phyloP scores from a whole-genome alignment of 1,284 basidiomycete genomes.

The Ustilago shanxiensis region DNA sequence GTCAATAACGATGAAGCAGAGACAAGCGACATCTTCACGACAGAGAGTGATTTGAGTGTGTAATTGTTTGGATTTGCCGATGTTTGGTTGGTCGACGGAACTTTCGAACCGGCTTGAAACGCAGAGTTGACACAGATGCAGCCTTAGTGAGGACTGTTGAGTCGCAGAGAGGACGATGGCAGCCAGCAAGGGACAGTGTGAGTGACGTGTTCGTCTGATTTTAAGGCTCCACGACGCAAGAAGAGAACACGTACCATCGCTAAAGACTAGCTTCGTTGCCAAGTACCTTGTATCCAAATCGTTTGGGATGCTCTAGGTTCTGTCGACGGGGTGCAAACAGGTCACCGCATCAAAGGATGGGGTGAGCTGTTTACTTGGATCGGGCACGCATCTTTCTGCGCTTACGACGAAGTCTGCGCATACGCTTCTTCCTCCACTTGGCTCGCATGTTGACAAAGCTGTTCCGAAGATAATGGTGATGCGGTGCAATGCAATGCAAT shows the following conservation, averaged over 20 bases:
- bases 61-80: slow-evolving; percentile 36
- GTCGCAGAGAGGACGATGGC: not conserved
- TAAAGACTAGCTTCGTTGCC: slow-evolving; percentile 22
- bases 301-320: slow-evolving; percentile 23
- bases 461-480: slow-evolving; percentile 5
- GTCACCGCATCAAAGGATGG: slow-evolving; percentile 12
- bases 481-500: slow-evolving; percentile 13
- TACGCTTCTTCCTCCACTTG: slow-evolving; percentile 69
- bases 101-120: slow-evolving; percentile 27
- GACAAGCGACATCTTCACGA: slow-evolving; percentile 35
- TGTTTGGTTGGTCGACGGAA: slow-evolving; percentile 24
- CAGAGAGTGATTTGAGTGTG: slow-evolving; percentile 27
- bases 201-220: slow-evolving; percentile 4
- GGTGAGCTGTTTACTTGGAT: slow-evolving; percentile 64
- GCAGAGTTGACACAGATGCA: slow-evolving; percentile 3
- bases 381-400: slow-evolving; percentile 69
- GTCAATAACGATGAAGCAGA: slow-evolving; percentile 27
- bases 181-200: slow-evolving; percentile 1
- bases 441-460: slow-evolving; percentile 65
- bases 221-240: not conserved
- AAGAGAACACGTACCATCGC: slow-evolving; percentile 32
- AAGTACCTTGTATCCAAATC: slow-evolving; percentile 23
- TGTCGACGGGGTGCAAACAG: slow-evolving; percentile 33
- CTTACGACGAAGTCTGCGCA: slow-evolving; percentile 68
- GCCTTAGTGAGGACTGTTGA: slow-evolving; percentile 27